Evolutionary conservation across 257 asterid genomes (phyloP).

Genomic region (Pogostemon cablin): DNA sequence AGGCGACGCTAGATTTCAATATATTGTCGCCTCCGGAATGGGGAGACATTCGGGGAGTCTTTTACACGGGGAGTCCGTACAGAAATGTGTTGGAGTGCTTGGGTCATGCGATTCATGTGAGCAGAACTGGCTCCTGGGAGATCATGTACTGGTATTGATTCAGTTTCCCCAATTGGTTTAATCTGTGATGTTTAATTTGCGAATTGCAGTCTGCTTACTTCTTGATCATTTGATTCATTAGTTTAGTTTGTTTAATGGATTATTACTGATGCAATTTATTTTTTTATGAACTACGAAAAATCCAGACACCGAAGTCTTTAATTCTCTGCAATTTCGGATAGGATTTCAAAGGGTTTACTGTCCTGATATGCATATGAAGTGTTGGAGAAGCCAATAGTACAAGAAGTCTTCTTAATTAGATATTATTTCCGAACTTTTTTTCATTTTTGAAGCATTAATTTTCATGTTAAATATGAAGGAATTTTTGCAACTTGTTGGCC

Average conservation of each 20-base stretch:
- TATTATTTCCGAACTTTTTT: slow-evolving; percentile 18
- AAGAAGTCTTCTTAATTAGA: slow-evolving; percentile 20
- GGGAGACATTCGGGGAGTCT: slow-evolving; percentile 43
- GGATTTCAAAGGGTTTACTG: neutral
- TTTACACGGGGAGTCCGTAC: slow-evolving; percentile 46
- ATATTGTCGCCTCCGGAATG: slow-evolving; percentile 38
- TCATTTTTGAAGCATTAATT: neutral
- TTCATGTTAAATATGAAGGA: slow-evolving; percentile 9
- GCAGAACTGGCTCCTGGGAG: slow-evolving; percentile 50
- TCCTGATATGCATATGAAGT: neutral
- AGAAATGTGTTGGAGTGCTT: slow-evolving; percentile 51
- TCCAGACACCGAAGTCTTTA: neutral
- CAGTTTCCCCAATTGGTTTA: neutral
- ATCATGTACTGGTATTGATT: slow-evolving; percentile 55
- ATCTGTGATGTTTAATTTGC: neutral
- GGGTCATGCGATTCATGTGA: slow-evolving; percentile 70
- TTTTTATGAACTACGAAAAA: slow-evolving; percentile 18
- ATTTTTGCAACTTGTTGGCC: slow-evolving; percentile 17
- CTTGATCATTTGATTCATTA: neutral
- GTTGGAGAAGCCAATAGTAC: neutral
- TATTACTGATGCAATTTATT: neutral
- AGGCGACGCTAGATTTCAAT: slow-evolving; percentile 34
- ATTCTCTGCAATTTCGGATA: neutral
- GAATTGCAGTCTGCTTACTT: neutral
- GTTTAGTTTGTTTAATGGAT: slow-evolving; percentile 2